phyloP scores from a whole-genome alignment of 345 rosid genomes.

The Erucastrum elatum region DNA sequence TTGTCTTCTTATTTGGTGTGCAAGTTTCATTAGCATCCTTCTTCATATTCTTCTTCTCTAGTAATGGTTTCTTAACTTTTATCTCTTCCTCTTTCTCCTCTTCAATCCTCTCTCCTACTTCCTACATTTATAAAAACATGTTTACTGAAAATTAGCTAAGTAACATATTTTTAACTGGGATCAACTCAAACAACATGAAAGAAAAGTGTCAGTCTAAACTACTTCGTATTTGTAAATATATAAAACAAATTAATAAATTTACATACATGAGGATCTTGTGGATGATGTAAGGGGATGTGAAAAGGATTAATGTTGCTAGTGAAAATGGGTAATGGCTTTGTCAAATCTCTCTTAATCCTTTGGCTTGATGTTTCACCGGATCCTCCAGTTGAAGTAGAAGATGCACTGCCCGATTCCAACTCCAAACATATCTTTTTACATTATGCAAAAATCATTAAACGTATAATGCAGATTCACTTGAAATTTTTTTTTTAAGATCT shows the following conservation, averaged over 20 bases:
- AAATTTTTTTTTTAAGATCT: background rate
- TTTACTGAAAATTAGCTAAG: background rate
- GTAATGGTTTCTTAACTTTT: constrained; percentile 21
- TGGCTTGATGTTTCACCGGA: constrained; percentile 53
- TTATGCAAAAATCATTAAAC: background rate
- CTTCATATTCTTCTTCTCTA: constrained; percentile 16
- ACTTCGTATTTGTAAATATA: background rate
- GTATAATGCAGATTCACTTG: background rate
- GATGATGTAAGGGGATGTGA: constrained; percentile 31
- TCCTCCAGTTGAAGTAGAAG: constrained; percentile 48
- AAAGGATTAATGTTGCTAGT: constrained; percentile 32
- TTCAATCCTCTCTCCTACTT: constrained; percentile 26
- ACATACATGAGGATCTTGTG: constrained; percentile 18
- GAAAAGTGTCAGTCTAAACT: background rate
- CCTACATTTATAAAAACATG: constrained; percentile 18
- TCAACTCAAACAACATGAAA: background rate
- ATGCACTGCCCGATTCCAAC: constrained; percentile 63
- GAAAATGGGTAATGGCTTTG: constrained; percentile 49
- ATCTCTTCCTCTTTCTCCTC: constrained; percentile 29
- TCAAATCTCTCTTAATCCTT: constrained; percentile 44
- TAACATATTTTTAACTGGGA: background rate
- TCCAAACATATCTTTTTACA: constrained; percentile 57
- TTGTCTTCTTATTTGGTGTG: constrained; percentile 42
- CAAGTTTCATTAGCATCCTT: constrained; percentile 34
- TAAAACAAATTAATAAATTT: background rate